Conservation (phyloP, 2,329 filamentous ascomycete genomes). For the Dothideomycetidae sp. region DNA sequence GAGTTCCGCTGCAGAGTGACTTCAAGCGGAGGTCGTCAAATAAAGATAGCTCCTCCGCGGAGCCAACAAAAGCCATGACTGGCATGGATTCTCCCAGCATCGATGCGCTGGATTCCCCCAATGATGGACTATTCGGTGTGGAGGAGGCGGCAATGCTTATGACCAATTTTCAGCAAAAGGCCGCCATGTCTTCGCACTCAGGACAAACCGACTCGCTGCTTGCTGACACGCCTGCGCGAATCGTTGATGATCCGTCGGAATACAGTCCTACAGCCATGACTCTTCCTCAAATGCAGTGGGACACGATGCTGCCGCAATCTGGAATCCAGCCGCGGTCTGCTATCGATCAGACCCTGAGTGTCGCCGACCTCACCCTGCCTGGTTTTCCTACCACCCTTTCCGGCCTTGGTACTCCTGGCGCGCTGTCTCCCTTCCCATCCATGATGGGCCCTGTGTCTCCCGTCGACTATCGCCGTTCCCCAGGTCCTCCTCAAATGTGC, state of each 20-base stretch:
- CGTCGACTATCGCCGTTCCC: conserved; percentile 55
- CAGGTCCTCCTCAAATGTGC: conserved; percentile 50
- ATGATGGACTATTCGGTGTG: conserved; percentile 84
- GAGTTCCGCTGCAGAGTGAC: conserved; percentile 84
- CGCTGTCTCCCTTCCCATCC: conserved; percentile 56
- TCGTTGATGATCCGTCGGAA: conserved; percentile 64
- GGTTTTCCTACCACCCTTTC: conserved; percentile 57
- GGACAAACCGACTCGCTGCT: conserved; percentile 49
- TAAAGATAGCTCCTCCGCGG: conserved; percentile 47
- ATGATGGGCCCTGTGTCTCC: conserved; percentile 55
- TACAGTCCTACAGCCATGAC: conserved; percentile 63
- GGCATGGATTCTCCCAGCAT: conserved; percentile 72
- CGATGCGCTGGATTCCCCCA: conserved; percentile 84
- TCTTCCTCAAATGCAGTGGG: conserved; percentile 81
- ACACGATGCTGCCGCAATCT: conserved; percentile 63
- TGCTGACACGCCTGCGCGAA: conserved; percentile 53
- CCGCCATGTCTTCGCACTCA: conserved; percentile 58
- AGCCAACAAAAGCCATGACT: conserved; percentile 62
- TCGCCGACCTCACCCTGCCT: conserved; percentile 19
- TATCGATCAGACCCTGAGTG: conserved; percentile 40
- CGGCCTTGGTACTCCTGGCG: conserved; percentile 54
- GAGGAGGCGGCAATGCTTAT: conserved; percentile 98
- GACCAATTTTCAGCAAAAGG: conserved; percentile 92
- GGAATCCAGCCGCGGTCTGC: conserved; percentile 49
- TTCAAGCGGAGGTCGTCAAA: conserved; percentile 58